These are phyloP conservation scores for Erodium chrysanthum DNA, from an alignment of 441 rosid genomes.

Conservation along the genomic window DNA sequence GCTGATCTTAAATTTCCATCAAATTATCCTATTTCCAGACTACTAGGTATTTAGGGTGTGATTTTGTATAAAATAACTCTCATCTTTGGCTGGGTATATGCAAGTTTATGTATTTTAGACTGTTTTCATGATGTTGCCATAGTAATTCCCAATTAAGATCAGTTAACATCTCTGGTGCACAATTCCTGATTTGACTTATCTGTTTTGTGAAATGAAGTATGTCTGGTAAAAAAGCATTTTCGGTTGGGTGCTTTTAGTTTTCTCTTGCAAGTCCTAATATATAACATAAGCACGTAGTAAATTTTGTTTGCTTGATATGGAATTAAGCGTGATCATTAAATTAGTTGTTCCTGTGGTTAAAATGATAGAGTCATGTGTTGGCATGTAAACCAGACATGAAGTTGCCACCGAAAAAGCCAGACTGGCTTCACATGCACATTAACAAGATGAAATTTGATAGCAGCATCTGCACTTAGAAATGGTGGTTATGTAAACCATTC, in stretches of 20 bases:
- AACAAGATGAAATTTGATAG: neutral
- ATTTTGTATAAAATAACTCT: conserved; percentile 1
- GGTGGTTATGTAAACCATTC: neutral
- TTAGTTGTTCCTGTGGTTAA: neutral
- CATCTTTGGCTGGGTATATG: neutral
- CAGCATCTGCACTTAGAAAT: neutral
- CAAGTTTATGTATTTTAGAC: neutral
- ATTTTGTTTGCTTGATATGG: neutral
- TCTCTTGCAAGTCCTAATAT: neutral
- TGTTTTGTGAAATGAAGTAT: neutral
- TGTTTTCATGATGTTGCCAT: neutral
- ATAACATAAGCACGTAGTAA: neutral
- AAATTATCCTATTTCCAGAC: conserved; percentile 79
- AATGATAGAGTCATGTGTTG: neutral
- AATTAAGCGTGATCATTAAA: neutral
- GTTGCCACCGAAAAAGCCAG: neutral
- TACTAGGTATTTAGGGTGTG: conserved; percentile 38
- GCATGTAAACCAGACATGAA: neutral
- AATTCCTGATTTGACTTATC: neutral
- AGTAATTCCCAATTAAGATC: neutral
- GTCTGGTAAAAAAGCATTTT: neutral
- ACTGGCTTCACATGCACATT: neutral
- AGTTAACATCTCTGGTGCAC: neutral
- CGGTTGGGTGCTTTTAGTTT: neutral
- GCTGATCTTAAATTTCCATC: conserved; percentile 60